Evolutionary conservation across 495 filamentous ascomycete species (phyloP), one percentile per base, ranked within the genome.

Genomic region (Apodospora peruviana): DNA sequence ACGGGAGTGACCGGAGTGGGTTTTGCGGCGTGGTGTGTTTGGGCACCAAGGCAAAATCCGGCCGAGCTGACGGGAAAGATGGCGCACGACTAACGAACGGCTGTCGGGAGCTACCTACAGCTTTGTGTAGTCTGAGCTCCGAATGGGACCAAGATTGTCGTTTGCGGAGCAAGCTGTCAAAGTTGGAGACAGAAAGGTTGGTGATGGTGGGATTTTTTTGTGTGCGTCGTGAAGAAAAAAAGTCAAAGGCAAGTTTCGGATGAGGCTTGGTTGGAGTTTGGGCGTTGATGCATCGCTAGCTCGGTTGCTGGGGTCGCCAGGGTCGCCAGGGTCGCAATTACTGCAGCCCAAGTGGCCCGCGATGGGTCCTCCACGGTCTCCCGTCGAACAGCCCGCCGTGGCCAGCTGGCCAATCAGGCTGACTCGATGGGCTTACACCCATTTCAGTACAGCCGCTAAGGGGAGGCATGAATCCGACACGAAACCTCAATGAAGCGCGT

Each of bases 401-500:
- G 47, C 52, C 51, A 52, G 56, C 43, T 53, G 22, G 50, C 51
- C 43, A 49, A 57, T 56, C 50, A 59, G 35, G 45, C 36, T 14
- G 39, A 16, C 45, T 45, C 36, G 19, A 34, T 46, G 44, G 34
- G 39, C 27, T 41, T 24, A n/a, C 39, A 53, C 2, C 22, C 24
- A 56, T 23, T 48, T 24, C 37, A 43, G 38, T 40, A 21, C 44
- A 24, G 41, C 16, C 46, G 35, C 39, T 40, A 43, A n/a, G 23
- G n/a, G 36, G 49, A 46, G 42, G 37, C 35, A 36, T 36, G 44
- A 34, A 47, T 48, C 54, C 34, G 45, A 53, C 60, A 55, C 64
- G 57, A 65, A 63, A 67, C 61, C 47, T 25, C 53, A 35, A 38
- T 58, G 59, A 60, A 50, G 61, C 59, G 55, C 53, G 59, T 34